phyloP scores from a whole-genome alignment of 495 filamentous ascomycete genomes.

The Tuber indicum region DNA sequence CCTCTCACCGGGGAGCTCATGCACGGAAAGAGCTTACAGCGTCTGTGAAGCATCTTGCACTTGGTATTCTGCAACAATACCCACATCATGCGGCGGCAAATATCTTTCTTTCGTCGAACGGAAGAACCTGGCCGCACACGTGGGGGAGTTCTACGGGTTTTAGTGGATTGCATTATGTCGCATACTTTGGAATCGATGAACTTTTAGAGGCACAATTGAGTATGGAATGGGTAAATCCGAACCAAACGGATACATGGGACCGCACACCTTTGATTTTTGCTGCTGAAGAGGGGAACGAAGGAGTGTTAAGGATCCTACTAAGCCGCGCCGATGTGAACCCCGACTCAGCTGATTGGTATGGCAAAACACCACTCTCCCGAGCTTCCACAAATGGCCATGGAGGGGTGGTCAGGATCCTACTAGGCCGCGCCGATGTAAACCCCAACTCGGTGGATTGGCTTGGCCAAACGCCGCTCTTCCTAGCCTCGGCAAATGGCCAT shows the following conservation, averaged over 20 bases:
- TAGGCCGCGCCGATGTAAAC: too few relatives aligned
- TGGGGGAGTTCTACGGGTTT: not conserved
- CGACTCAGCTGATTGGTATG: not conserved
- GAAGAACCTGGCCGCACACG: accelerated
- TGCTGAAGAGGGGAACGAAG: not conserved
- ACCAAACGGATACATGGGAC: not conserved
- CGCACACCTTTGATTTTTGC: not conserved
- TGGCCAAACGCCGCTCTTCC: too few relatives aligned
- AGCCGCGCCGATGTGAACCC: not conserved
- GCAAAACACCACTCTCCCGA: not conserved
- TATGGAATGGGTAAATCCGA: not conserved
- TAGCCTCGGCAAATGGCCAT: too few relatives aligned
- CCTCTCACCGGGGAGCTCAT: not conserved
- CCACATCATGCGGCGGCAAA: not conserved
- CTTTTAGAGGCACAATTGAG: not conserved
- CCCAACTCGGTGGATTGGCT: too few relatives aligned
- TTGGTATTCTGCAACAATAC: not conserved
- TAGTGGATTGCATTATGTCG: not conserved
- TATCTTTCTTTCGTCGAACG: not conserved
- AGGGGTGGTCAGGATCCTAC: too few relatives aligned
- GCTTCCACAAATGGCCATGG: too few relatives aligned
- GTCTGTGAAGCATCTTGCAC: not conserved
- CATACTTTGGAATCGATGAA: not conserved
- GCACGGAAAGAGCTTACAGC: not conserved
- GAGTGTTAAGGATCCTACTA: not conserved